These are phyloP conservation scores for Lachancea lanzarotensis DNA, from an alignment of 805 yeast species.

Conservation along the genomic window DNA sequence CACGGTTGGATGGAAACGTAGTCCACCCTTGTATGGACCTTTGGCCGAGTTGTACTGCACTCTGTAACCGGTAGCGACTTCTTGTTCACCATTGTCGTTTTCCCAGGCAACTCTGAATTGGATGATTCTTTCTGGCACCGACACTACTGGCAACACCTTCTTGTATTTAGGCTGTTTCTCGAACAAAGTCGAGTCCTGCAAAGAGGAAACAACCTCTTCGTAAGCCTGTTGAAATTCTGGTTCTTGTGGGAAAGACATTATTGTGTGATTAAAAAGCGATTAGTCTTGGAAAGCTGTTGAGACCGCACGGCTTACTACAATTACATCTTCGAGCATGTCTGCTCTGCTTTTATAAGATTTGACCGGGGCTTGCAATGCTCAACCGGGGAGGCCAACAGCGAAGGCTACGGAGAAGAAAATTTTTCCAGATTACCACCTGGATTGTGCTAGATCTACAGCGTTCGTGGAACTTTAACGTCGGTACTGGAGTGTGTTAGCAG, in stretches of 20 bases:
- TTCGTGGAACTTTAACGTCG: too few species aligned
- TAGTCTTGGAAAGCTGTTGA: too few species aligned
- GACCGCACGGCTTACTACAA: background rate
- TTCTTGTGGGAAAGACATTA: constrained; percentile 43
- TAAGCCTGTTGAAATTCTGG: constrained; percentile 99
- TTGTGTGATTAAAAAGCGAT: background rate
- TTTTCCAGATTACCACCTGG: background rate
- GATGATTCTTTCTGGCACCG: constrained; percentile 92
- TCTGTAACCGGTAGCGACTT: constrained; percentile 96
- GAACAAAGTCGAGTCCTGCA: constrained; percentile 88
- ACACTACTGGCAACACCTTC: constrained; percentile 80
- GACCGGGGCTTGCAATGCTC: background rate
- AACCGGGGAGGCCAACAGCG: background rate
- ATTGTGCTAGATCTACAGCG: too few species aligned
- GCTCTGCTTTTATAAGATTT: background rate
- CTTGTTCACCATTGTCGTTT: constrained; percentile 84
- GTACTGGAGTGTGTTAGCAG: too few species aligned
- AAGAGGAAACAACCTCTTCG: constrained; percentile 82
- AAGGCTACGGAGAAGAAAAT: background rate
- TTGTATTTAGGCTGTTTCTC: constrained; percentile 83
- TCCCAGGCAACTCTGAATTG: constrained; percentile 99
- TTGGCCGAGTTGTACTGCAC: constrained; percentile 97
- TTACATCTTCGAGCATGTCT: background rate
- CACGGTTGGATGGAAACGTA: constrained; percentile 95
- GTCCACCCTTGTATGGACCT: constrained; percentile 99